Evolutionary conservation across 768 basidiomycete genomes (phyloP).

Genomic region (Vararia minispora): DNA sequence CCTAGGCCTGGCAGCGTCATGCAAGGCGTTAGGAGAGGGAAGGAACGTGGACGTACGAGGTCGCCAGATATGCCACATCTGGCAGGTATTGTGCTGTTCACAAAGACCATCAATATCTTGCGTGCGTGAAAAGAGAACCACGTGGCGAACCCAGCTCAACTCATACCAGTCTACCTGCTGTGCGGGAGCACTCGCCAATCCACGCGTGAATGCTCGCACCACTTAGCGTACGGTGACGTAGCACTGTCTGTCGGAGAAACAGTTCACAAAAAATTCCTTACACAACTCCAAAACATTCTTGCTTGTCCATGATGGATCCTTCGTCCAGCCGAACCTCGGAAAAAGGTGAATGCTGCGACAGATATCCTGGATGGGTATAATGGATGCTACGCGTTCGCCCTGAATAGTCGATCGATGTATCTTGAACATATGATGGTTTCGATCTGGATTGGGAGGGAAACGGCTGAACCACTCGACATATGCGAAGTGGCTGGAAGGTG

Average conservation of each 20-base stretch:
- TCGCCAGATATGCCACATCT: too few species aligned
- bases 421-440: constrained; percentile 18
- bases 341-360: constrained; percentile 21
- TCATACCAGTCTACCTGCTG: too few species aligned
- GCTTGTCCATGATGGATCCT: constrained; percentile 21
- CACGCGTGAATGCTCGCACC: too few species aligned
- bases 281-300: constrained; percentile 22
- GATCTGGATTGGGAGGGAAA: constrained; percentile 13
- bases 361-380: constrained; percentile 18
- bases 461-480: constrained; percentile 22
- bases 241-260: constrained; percentile 20
- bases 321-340: constrained; percentile 20
- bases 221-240: constrained; percentile 14
- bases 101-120: too few species aligned
- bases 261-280: constrained; percentile 22
- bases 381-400: constrained; percentile 9
- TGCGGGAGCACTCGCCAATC: too few species aligned
- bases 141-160: too few species aligned
- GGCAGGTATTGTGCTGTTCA: too few species aligned
- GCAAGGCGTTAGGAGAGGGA: too few species aligned
- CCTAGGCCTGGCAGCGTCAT: too few species aligned
- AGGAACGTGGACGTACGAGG: too few species aligned
- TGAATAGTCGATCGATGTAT: constrained; percentile 8
- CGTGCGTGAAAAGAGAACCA: too few species aligned
- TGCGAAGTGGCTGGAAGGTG: constrained; percentile 15